Evolutionary conservation across 768 basidiomycete genomes (phyloP), one percentile per base, ranked within the genome.

Genomic region (Boletus barrowsii): DNA sequence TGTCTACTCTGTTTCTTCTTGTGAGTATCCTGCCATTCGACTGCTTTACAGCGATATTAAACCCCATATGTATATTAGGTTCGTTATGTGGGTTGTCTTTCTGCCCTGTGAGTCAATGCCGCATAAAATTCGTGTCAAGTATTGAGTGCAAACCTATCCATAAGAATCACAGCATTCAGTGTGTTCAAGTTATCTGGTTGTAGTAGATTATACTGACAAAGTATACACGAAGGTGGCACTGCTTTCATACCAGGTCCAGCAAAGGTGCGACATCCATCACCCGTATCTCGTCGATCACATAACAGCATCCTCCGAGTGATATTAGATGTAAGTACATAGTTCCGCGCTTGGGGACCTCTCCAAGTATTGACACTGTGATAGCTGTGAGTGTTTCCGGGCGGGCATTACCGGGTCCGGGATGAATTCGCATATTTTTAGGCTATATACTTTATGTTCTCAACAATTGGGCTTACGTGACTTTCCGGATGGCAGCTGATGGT

Each of bases 1-100:
- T 47, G 11, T 53, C 51, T 5, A 47, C 39, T 4, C 5, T 53
- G 10, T 9, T 29, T 29, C 29, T 29, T 29, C 29, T 29, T 2
- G 29, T 29, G 29, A 29, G 29, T 29, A 29, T 29, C 29, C 29
- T 29, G 29, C 29, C 29, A 29, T 29, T 29, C 29, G 29, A 29
- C 29, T 29, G 29, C 29, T 29, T 53, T 8, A 18, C 5, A 10
- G 36, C 10, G 29, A 3, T 7, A 49, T 20, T 26, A 26, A 40
- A 20, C 26, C 2, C 8, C 11, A n/a, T 22, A 4, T n/a, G 10
- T 22, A 13, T 40, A 35, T 14, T 26, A 51, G 50, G 37, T 51
- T n/a, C 42, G 50, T 43, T 51, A 51, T 29, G 50, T 17, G 11
- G 50, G 50, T 13, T 51, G 15, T 15, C 24, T 51, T 26, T 51